These are phyloP conservation scores for Clavulina sp. DNA, from an alignment of 768 basidiomycete genomes.

Conservation along the genomic window DNA sequence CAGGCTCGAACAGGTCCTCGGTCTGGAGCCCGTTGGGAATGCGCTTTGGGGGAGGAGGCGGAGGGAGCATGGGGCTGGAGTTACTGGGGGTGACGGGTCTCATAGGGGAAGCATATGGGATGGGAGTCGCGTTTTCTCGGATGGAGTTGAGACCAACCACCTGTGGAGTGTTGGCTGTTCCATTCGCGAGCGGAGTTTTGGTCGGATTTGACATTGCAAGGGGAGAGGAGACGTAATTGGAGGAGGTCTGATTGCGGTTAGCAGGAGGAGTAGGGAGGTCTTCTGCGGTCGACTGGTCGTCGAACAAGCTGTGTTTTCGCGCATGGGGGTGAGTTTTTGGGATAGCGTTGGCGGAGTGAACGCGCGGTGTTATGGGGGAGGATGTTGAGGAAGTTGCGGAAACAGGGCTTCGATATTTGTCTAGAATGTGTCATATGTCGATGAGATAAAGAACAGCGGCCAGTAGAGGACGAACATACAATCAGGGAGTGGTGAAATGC, in stretches of 20 bases:
- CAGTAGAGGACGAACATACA: neutral
- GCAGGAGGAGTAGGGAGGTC: slow-evolving; percentile 7
- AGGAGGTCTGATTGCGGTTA: neutral
- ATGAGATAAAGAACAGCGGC: neutral
- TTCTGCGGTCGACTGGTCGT: neutral
- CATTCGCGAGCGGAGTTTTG: too few relatives aligned
- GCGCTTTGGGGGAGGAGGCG: neutral
- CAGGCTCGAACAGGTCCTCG: neutral
- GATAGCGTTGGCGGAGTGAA: slow-evolving; percentile 3
- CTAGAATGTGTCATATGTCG: neutral
- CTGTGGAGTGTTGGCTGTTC: too few relatives aligned
- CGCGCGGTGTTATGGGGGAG: neutral
- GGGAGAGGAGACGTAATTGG: too few relatives aligned
- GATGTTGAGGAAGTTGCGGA: neutral
- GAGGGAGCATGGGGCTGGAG: neutral
- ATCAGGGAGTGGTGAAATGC: neutral
- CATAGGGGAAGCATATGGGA: slow-evolving; percentile 2
- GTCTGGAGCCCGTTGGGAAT: neutral
- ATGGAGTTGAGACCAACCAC: slow-evolving; percentile 13
- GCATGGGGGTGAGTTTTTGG: slow-evolving; percentile 20
- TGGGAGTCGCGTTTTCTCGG: slow-evolving; percentile 5
- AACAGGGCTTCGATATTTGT: neutral
- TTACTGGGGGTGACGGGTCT: neutral
- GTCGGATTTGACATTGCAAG: too few relatives aligned
- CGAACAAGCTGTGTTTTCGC: slow-evolving; percentile 16